phyloP scores from a whole-genome alignment of 345 rosid species.

The Brassica juncea region DNA sequence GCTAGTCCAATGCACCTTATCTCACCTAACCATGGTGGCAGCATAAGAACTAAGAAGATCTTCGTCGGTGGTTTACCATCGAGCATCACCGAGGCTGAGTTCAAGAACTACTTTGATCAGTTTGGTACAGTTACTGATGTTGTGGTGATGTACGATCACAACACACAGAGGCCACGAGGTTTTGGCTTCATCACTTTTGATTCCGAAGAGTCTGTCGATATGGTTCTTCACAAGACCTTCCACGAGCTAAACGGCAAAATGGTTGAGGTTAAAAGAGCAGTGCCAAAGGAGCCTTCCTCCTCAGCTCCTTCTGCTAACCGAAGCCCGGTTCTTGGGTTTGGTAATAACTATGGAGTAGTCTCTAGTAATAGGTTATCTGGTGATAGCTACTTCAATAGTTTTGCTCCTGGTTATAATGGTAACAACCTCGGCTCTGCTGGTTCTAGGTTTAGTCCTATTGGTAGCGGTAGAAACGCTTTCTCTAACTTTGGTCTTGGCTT shows the following conservation, averaged over 20 bases:
- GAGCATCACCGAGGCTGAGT: conserved; percentile 66
- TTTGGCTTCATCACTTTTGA: conserved; percentile 97
- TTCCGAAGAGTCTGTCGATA: conserved; percentile 87
- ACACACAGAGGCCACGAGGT: conserved; percentile 97
- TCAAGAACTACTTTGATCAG: conserved; percentile 83
- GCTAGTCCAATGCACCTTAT: conserved; percentile 49
- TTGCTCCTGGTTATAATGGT: conserved; percentile 63
- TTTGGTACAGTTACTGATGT: conserved; percentile 85
- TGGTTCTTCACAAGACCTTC: conserved; percentile 82
- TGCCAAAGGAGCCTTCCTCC: conserved; percentile 82
- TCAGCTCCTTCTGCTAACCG: conserved; percentile 49
- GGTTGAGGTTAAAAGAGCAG: conserved; percentile 99
- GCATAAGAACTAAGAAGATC: conserved; percentile 66
- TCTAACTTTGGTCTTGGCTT: conserved; percentile 66
- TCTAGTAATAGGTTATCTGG: conserved; percentile 49
- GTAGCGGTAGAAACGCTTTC: conserved; percentile 61
- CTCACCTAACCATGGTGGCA: conserved; percentile 40
- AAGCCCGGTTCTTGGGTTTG: conserved; percentile 67
- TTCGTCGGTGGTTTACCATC: conserved; percentile 93
- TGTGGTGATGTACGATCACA: conserved; percentile 99
- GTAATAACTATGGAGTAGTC: conserved; percentile 52
- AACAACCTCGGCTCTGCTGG: conserved; percentile 65
- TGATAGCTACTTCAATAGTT: conserved; percentile 66
- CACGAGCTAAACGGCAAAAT: conserved; percentile 96
- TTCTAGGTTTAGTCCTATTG: conserved; percentile 78